These are phyloP conservation scores for Taiozyma onychis DNA, from an alignment of 1,139 yeast genomes.

Conservation along the genomic window DNA sequence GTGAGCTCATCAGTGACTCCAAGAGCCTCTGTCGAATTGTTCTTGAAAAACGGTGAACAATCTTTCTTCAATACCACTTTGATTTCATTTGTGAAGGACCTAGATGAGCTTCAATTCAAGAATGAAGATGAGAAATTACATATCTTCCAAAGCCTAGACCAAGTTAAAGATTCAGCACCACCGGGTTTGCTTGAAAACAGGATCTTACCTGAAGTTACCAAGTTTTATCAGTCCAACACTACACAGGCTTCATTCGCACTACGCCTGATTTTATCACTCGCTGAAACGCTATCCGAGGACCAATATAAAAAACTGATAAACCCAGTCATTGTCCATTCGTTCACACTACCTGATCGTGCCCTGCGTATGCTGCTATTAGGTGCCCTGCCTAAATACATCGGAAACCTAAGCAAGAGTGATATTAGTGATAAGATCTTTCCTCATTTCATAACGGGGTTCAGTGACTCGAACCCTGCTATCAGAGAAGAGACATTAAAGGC, in stretches of 20 bases:
- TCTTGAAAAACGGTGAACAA: conserved; percentile 39
- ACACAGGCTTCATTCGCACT: conserved; percentile 33
- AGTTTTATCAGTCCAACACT: conserved; percentile 28
- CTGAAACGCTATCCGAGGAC: conserved; percentile 34
- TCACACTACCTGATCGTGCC: conserved; percentile 67
- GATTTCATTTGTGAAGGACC: conserved; percentile 41
- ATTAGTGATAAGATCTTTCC: conserved; percentile 68
- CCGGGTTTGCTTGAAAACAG: conserved; percentile 56
- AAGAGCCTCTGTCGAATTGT: conserved; percentile 45
- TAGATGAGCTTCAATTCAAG: conserved; percentile 49
- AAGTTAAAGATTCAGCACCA: conserved; percentile 37
- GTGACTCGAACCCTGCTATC: conserved; percentile 75
- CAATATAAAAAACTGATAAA: conserved; percentile 45
- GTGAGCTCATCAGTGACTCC: conserved; percentile 29
- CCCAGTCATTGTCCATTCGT: conserved; percentile 62
- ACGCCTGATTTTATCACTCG: conserved; percentile 41
- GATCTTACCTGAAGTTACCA: conserved; percentile 64
- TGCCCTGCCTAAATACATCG: conserved; percentile 51
- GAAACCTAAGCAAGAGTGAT: conserved; percentile 49
- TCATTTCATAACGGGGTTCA: conserved; percentile 68
- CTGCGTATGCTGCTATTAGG: conserved; percentile 66
- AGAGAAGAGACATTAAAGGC: conserved; percentile 79
- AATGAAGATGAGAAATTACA: conserved; percentile 45
- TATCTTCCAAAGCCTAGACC: conserved; percentile 43
- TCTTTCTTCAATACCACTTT: conserved; percentile 40